Base-by-base conservation (phyloP, 2,329 filamentous ascomycete species). In the Colletotrichum incanum region DNA sequence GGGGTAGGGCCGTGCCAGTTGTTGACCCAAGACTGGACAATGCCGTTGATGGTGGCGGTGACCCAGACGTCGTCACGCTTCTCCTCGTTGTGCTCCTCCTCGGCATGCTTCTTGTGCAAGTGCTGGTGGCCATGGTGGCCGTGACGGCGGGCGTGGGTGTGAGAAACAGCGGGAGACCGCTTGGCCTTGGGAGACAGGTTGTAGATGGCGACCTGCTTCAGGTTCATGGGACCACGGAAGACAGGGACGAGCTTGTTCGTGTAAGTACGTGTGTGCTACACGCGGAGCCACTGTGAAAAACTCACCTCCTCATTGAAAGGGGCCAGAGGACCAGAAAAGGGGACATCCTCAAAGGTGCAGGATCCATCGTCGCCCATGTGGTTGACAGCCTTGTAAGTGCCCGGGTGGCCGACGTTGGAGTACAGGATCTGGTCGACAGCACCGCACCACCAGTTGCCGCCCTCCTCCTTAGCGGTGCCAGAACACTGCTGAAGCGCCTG, bases 181-280 rank as follows among this genome's bases (percentile, higher is more conserved):
- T 79, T 78, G 59, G 77, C 75, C 45, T 74, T 78, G 31, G 78
- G 75, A 28, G 83, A 83, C n/a, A 89, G 86, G 56, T 85, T 87
- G 81, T 94, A 95, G 66, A 91, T 90, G 14, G 92, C 93, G 66
- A 94, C 86, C 75, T 93, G 87, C 78, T 90, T 90, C 41, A 95
- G 79, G 49, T 88, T 82, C 76, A 93, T 80, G 1, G 93, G 93
- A 3, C 93, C 93, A 75, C 93, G 91, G 78, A 95, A 86, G 79
- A 94, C 91, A 73, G 94, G 81, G 1, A 92, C 93, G 39, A 95
- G 85, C 92, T 94, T 0, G 16, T 31, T 39, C 12, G 52, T 50
- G 39, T 55, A 6, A 71, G 64, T 39, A 68, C 9, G 4, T 31
- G 9, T 52, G 62, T 23, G 34, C 0, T 18, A 31, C 3, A 1